Base-by-base conservation (phyloP, 106 monocot genomes). In the Xerophyta viscosa region DNA sequence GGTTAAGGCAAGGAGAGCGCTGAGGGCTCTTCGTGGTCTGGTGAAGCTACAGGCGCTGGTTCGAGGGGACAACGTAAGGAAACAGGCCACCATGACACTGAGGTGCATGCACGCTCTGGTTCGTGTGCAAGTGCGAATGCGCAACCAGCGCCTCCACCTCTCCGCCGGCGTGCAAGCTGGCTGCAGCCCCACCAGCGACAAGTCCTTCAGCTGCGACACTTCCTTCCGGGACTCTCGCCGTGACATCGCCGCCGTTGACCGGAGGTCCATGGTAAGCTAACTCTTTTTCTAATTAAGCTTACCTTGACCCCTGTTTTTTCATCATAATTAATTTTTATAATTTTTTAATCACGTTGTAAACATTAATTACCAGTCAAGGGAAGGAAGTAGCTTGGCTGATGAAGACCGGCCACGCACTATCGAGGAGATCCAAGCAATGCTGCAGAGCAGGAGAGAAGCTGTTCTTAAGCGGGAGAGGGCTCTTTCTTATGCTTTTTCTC, bases 81-180 rank as follows among this genome's bases (percentile, higher is more conserved):
- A 77, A 49, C 96, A 98, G 54, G 96, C 96, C 13, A 98, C 78
- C 53, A 89, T 89, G 82, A 89, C 96, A 15, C 77, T 98, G 12
- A 44, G 89, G 33, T 98, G 89, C 72, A 98, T 98, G 96, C 96
- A 98, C 25, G 96, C 96, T 1, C 78, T 98, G 47, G 74, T 98
- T 0, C 54, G 89, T 5, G 89, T 98, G 18, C 96, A 98, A 56
- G 73, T 75, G 0, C 66, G 86, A 0, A 81, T 98, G 50, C 46
- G 96, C 10, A 85, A 98, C 50, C 89, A 89, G 58, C 66, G 96
- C 14, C 43, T 98, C 11, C 69, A 76, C 21, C 74, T 89, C 44
- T 70, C 85, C 27, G 20, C 41, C 33, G 24, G 45, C 31, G 44
- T 19, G 55, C 52, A n/a, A n/a, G n/a, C 54, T 47, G 57, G 53